These are phyloP conservation scores for Mortierella sp. DNA, from an alignment of 371 early-diverging fungal genomes.

Conservation along the genomic window DNA sequence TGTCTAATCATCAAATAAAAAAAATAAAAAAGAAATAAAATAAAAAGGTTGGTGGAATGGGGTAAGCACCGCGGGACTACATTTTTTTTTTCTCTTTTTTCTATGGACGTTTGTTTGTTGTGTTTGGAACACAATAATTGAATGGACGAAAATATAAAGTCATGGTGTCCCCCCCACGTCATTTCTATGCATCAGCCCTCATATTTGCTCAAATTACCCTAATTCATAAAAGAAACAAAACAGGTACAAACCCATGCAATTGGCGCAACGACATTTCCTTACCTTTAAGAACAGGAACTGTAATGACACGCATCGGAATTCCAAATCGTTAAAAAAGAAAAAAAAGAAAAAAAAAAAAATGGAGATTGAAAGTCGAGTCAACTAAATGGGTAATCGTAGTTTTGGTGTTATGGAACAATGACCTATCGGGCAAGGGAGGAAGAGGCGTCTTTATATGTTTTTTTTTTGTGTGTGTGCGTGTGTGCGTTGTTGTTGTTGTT, in stretches of 20 bases:
- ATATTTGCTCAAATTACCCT: not conserved
- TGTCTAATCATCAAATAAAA: conserved; percentile 59
- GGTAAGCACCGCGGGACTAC: no score
- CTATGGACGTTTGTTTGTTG: not conserved
- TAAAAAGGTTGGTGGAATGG: not conserved
- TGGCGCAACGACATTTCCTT: not conserved
- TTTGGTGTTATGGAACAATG: conserved; percentile 6
- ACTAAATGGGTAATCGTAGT: not conserved
- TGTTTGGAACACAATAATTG: not conserved
- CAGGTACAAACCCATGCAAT: no score
- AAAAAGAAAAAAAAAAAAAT: not conserved
- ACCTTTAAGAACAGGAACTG: conserved; percentile 62
- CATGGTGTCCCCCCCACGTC: no score
- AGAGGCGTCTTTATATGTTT: no score
- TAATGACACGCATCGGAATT: conserved; percentile 63
- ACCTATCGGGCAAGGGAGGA: no score
- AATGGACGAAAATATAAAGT: no score
- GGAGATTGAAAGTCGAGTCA: not conserved
- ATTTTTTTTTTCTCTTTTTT: not conserved
- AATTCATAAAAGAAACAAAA: not conserved
- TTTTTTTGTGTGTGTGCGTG: no score
- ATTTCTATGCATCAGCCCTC: no score
- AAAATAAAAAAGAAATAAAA: not conserved
- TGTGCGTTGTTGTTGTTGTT: no score
- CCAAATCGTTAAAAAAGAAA: not conserved